Percentiles rank a stretch among this genome's conserved stretches.
These are phyloP conservation scores for Fistulinella staudtii DNA, from an alignment of 1,284 basidiomycete genomes.

Conservation along the genomic window DNA sequence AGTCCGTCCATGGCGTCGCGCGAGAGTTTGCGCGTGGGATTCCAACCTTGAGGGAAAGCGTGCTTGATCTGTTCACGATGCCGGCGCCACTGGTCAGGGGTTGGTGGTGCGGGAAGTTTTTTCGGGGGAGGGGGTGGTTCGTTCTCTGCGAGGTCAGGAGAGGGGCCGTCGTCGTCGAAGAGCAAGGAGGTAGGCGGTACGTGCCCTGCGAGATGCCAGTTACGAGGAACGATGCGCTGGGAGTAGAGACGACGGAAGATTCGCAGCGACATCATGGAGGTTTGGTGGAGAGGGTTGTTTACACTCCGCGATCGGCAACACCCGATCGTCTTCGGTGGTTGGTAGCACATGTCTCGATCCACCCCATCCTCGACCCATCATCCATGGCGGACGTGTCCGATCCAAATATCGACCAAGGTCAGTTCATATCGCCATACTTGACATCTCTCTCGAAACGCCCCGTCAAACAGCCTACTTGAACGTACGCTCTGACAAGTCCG, in stretches of 20 bases:
- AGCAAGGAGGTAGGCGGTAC: constrained; percentile 51
- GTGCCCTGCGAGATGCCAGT: constrained; percentile 51
- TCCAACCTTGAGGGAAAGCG: constrained; percentile 76
- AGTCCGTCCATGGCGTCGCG: constrained; percentile 87
- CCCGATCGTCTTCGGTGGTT: too few relatives aligned
- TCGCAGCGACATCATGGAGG: constrained; percentile 12
- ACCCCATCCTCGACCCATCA: background rate
- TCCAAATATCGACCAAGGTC: constrained; percentile 74
- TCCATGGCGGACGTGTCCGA: constrained; percentile 83
- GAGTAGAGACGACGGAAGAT: constrained; percentile 30
- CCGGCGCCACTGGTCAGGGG: constrained; percentile 48
- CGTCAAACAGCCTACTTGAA: constrained; percentile 73
- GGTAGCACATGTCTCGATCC: too few relatives aligned
- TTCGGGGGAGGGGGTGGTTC: constrained; percentile 40
- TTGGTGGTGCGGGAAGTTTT: constrained; percentile 40
- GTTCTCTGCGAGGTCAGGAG: constrained; percentile 52
- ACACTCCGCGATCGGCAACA: constrained; percentile 30
- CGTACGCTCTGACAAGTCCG: constrained; percentile 77
- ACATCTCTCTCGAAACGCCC: constrained; percentile 5
- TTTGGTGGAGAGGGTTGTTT: constrained; percentile 1
- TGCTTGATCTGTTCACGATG: constrained; percentile 59
- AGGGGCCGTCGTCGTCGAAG: constrained; percentile 37
- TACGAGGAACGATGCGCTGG: constrained; percentile 22
- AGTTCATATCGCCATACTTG: constrained; percentile 20
- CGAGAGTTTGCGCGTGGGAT: constrained; percentile 83